These are phyloP conservation scores for Clarkia xantiana DNA, from an alignment of 345 rosid genomes.

Conservation along the genomic window DNA sequence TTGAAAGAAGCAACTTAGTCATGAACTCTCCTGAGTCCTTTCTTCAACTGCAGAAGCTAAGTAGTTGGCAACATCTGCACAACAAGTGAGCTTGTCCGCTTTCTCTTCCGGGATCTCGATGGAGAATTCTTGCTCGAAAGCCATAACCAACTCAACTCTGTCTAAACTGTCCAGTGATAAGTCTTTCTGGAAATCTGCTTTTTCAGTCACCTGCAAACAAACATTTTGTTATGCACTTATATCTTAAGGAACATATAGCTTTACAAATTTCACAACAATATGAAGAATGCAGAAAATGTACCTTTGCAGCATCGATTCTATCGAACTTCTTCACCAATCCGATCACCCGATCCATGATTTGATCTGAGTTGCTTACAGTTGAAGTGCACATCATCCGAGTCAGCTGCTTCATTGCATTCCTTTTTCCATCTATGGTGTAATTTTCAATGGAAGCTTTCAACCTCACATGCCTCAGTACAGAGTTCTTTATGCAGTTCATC, in stretches of 20 bases:
- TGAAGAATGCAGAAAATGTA: no score
- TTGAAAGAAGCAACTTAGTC: no score
- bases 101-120: conserved; percentile 47
- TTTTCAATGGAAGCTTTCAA: conserved; percentile 19
- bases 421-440: conserved; percentile 4
- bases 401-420: conserved; percentile 12
- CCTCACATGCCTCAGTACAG: conserved; percentile 33
- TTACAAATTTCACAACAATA: no score
- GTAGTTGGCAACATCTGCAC: conserved; percentile 46
- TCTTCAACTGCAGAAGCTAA: conserved; percentile 20
- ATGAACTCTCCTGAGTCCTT: conserved; percentile 6
- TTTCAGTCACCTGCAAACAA: conserved; percentile 46
- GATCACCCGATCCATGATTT: conserved; percentile 28
- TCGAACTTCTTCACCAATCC: conserved; percentile 41
- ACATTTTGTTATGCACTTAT: no score
- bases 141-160: conserved; percentile 62
- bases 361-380: conserved; percentile 13
- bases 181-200: conserved; percentile 49
- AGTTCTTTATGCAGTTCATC: conserved; percentile 28
- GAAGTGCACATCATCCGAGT: conserved; percentile 19
- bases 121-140: conserved; percentile 52
- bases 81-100: conserved; percentile 46
- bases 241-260: not conserved
- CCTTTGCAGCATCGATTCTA: conserved; percentile 43
- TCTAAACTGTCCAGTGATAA: conserved; percentile 48